Percentiles rank a stretch among this genome's conserved stretches.
Evolutionary conservation across 495 filamentous ascomycete species (phyloP).

Genomic region (Xylaria longipes): DNA sequence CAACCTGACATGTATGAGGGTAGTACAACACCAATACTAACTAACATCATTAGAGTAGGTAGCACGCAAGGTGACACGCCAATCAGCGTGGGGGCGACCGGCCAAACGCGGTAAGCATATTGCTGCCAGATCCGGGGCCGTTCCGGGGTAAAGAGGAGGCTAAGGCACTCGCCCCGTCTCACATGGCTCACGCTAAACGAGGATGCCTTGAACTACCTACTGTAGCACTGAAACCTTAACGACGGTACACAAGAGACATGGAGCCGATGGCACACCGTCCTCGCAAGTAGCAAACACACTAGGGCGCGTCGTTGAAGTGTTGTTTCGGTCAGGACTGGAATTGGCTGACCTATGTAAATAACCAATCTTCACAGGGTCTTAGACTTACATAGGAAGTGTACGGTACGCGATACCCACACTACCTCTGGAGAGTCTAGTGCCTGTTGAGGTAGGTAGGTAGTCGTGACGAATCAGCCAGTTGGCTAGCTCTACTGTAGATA

Average conservation of each 20-base stretch:
- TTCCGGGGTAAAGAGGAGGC: conserved; percentile 4
- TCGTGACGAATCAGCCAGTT: conserved; percentile 6
- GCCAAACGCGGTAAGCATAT: conserved; percentile 19
- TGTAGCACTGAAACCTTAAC: not conserved
- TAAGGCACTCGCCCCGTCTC: not conserved
- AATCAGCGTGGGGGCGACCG: conserved; percentile 1
- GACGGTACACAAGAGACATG: not conserved
- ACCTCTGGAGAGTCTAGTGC: not conserved
- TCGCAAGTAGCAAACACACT: not conserved
- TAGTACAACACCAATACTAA: not conserved
- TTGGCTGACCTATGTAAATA: not conserved
- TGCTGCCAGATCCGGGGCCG: conserved; percentile 12
- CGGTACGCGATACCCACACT: not conserved
- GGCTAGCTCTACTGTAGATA: not conserved
- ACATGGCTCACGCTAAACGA: not conserved
- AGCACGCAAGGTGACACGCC: conserved; percentile 6
- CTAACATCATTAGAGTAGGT: not conserved
- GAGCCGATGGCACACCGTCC: not conserved
- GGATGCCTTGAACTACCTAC: too few relatives aligned
- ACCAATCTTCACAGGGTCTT: not conserved
- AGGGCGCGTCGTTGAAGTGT: not conserved
- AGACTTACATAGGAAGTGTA: not conserved
- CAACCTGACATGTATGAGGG: not conserved
- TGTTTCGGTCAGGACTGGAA: not conserved
- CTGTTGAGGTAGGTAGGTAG: not conserved